Evolutionary conservation across 331 rosid genomes (phyloP), one percentile per base, ranked within the genome.

Genomic region (Stylosanthes scabra): DNA sequence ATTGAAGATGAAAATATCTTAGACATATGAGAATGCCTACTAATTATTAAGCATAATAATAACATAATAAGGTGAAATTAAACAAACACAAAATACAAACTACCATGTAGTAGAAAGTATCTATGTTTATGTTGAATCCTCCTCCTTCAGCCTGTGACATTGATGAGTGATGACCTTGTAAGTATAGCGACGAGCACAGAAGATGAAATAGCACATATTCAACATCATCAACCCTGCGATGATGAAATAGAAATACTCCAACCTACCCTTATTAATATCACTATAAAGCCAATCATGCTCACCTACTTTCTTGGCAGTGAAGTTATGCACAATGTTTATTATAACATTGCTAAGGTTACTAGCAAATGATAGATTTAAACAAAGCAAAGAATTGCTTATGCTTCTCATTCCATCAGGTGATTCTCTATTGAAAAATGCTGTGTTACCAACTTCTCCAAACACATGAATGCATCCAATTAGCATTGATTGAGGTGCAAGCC

Each of bases 391-490:
- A 34, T 74, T 77, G 6, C 83, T 66, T 20, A 77, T 68, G 11
- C 88, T 78, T 8, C 59, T 81, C 84, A 85, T 75, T 3, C 25
- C 69, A 29, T 78, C 78, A 16, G 86, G 84, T 8, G 77, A 71
- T 29, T 78, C 82, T 8, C 14, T 72, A 68, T 82, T 85, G 70
- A 75, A 85, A 68, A 85, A 75, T 15, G 71, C 80, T 12, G 71
- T 62, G 11, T 61, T 69, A 0, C 86, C 84, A 42, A 75, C 73
- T 1, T 50, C 28, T 7, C 51, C 52, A 11, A 78, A 75, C 7
- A 66, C 71, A 44, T 78, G 65, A 3, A 28, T 59, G 1, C 82
- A 29, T 0, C 31, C 86, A 4, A 72, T 29, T 1, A 63, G 29
- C 11, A 72, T 60, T n/a, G 69, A 60, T 56, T 76, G 82, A 2